phyloP scores from a whole-genome alignment of 345 rosid species.

The Populus simonii region DNA sequence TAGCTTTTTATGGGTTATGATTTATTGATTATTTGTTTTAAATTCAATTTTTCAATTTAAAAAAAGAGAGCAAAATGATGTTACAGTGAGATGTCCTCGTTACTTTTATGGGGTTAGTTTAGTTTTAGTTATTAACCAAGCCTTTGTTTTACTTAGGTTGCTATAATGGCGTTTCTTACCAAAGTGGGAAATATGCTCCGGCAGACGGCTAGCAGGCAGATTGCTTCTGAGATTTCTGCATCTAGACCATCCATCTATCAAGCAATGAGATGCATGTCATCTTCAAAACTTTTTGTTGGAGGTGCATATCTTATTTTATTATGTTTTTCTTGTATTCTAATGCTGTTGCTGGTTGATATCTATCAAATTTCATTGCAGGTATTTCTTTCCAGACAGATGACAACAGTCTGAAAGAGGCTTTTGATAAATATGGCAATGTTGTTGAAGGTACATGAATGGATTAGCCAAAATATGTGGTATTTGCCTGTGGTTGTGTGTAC shows the following conservation, averaged over 20 bases:
- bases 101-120: background rate
- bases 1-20: too few species aligned
- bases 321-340: background rate
- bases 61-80: too few species aligned
- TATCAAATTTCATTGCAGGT: constrained; percentile 41
- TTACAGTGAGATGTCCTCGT: background rate
- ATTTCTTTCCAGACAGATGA: constrained; percentile 69
- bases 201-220: constrained; percentile 60
- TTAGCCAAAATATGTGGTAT: background rate
- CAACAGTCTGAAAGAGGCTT: constrained; percentile 59
- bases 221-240: constrained; percentile 39
- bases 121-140: background rate
- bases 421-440: constrained; percentile 77
- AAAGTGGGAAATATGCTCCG: constrained; percentile 65
- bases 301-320: constrained; percentile 35
- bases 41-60: too few species aligned
- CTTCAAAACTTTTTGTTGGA: constrained; percentile 77
- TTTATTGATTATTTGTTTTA: too few species aligned
- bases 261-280: constrained; percentile 71
- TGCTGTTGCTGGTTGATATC: background rate
- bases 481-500: background rate
- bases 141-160: constrained; percentile 22
- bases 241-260: constrained; percentile 69
- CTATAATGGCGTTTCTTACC: constrained; percentile 73
- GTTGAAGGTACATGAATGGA: constrained; percentile 48